A percentile compares a stretch with the other conserved stretches of the same genome.
Conservation (phyloP, 139 green algal species). For the Closterium sp. region DNA sequence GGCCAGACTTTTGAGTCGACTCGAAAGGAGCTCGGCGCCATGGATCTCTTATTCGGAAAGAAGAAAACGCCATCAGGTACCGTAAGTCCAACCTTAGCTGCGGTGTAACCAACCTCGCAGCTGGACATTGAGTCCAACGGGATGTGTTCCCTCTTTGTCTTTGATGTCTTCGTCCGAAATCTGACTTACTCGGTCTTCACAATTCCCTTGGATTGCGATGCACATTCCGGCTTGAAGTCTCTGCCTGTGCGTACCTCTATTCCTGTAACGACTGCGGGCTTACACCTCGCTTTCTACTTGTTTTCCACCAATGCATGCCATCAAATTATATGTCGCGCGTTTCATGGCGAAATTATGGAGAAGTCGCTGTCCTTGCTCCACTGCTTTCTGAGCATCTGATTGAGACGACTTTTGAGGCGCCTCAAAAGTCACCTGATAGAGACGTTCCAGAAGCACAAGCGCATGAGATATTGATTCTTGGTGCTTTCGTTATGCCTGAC, state of each 20-base stretch:
- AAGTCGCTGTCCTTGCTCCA: background rate
- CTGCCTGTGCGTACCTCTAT: background rate
- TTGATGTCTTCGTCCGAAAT: too few relatives aligned
- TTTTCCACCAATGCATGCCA: background rate
- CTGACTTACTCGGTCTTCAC: too few relatives aligned
- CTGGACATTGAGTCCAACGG: too few relatives aligned
- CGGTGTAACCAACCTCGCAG: background rate
- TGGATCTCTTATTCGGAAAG: constrained; percentile 2
- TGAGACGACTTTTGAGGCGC: too few relatives aligned
- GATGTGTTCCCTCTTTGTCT: too few relatives aligned
- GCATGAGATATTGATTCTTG: too few relatives aligned
- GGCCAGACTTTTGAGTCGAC: too few relatives aligned
- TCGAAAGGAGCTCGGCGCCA: background rate
- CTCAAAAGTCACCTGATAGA: background rate
- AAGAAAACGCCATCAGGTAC: background rate
- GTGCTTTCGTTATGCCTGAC: too few relatives aligned
- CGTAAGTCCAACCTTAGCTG: background rate
- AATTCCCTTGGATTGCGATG: too few relatives aligned
- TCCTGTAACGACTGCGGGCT: background rate
- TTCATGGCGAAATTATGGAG: background rate
- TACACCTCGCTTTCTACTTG: background rate
- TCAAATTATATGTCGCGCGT: background rate
- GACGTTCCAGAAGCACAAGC: too few relatives aligned
- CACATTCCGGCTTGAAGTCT: too few relatives aligned
- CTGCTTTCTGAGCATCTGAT: constrained; percentile 3